Conservation (phyloP, 169 alveolate genomes). For the Plasmodium coatneyi region DNA sequence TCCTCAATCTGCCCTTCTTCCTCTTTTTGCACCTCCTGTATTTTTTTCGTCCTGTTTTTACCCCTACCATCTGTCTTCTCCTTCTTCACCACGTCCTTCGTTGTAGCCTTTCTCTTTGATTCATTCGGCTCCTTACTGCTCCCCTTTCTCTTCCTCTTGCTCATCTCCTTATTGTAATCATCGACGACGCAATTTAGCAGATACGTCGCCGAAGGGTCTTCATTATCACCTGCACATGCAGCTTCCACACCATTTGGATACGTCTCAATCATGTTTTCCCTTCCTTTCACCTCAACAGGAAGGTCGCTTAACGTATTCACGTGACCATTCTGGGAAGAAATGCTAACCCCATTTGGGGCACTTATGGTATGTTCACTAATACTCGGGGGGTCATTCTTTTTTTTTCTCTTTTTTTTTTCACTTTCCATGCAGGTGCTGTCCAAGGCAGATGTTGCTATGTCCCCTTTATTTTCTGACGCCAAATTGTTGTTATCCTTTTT, state of each 20-base stretch:
- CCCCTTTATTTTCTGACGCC: background rate
- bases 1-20: background rate
- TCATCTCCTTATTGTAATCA: constrained; percentile 3
- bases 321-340: background rate
- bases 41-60: background rate
- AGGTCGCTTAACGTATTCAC: background rate
- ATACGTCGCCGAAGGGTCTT: constrained; percentile 14
- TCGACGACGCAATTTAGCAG: background rate
- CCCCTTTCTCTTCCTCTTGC: background rate
- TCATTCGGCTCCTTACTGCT: background rate
- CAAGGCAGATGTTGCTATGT: background rate
- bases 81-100: background rate
- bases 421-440: background rate
- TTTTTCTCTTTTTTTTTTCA: background rate
- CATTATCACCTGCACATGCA: background rate
- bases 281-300: background rate
- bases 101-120: background rate
- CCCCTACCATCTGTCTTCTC: background rate
- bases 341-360: background rate
- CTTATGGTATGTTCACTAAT: background rate
- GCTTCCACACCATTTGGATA: background rate
- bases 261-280: background rate
- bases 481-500: constrained; percentile 9
- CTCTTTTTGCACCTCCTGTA: background rate
- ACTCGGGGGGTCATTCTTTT: background rate